These are phyloP conservation scores for Bassia scoparia DNA, from an alignment of 148 eudicot species.

Conservation along the genomic window DNA sequence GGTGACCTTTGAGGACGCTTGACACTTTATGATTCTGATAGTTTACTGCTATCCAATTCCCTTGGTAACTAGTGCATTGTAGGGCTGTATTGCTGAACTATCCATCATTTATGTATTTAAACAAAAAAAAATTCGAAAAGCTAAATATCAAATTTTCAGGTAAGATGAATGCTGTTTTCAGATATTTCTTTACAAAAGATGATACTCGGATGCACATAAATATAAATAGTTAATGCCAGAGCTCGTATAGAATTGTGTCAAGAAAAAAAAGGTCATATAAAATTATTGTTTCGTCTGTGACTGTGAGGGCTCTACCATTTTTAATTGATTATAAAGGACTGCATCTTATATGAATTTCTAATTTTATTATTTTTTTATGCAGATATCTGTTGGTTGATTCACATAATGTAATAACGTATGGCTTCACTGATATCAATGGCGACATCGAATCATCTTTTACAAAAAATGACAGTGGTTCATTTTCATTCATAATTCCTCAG, in stretches of 20 bases:
- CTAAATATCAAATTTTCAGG: too few relatives aligned
- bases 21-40: neutral
- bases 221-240: neutral
- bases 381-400: conserved; percentile 68
- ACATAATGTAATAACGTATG: conserved; percentile 59
- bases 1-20: neutral
- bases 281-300: conserved; percentile 9
- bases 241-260: too few relatives aligned
- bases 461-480: conserved; percentile 52
- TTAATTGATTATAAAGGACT: conserved; percentile 17
- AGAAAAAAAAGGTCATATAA: too few relatives aligned
- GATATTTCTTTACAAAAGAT: conserved; percentile 4
- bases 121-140: too few relatives aligned
- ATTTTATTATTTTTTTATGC: conserved; percentile 45
- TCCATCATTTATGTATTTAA: too few relatives aligned
- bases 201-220: neutral
- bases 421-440: conserved; percentile 54
- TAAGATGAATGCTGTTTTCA: neutral
- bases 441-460: conserved; percentile 44
- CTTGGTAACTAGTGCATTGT: neutral
- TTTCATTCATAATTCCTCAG: conserved; percentile 77
- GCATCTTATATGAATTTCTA: conserved; percentile 18
- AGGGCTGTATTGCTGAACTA: neutral
- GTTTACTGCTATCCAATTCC: neutral
- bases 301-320: neutral